phyloP scores from a whole-genome alignment of 2,329 filamentous ascomycete genomes.

The Fusarium sp. region DNA sequence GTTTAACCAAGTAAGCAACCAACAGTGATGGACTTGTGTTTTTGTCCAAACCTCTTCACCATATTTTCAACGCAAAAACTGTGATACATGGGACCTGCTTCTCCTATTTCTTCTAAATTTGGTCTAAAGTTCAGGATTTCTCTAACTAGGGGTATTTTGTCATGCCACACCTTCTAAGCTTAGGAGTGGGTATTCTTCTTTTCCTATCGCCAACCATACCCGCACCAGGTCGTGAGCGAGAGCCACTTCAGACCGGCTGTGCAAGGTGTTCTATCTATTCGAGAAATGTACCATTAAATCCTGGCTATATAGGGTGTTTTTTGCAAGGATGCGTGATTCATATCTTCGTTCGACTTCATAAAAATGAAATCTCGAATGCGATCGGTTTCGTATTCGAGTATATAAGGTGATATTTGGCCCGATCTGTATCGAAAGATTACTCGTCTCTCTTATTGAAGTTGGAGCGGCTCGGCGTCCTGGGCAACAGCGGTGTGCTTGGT shows the following conservation, averaged over 20 bases:
- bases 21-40: conserved; percentile 35
- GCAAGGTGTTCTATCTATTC: conserved; percentile 31
- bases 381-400: conserved; percentile 21
- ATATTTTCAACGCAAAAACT: not conserved
- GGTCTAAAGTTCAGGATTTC: conserved; percentile 24
- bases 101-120: conserved; percentile 11
- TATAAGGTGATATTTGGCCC: conserved; percentile 1
- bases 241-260: conserved; percentile 15
- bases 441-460: conserved; percentile 57
- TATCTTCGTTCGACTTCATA: conserved; percentile 42
- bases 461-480: conserved; percentile 56
- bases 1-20: conserved; percentile 18
- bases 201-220: conserved; percentile 22
- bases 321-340: conserved; percentile 31
- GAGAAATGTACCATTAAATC: conserved; percentile 42
- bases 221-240: not conserved
- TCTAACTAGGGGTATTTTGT: conserved; percentile 30
- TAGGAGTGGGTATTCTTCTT: conserved; percentile 17
- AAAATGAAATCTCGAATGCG: conserved; percentile 32
- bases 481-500: conserved; percentile 62
- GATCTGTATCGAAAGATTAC: conserved; percentile 38
- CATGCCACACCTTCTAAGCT: conserved; percentile 8
- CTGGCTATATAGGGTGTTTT: conserved; percentile 38
- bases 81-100: not conserved
- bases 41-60: conserved; percentile 12